Percentiles rank a stretch among this genome's conserved stretches.
Evolutionary conservation across 2,329 filamentous ascomycete species (phyloP).

Genomic region (Dactylellina sp.): DNA sequence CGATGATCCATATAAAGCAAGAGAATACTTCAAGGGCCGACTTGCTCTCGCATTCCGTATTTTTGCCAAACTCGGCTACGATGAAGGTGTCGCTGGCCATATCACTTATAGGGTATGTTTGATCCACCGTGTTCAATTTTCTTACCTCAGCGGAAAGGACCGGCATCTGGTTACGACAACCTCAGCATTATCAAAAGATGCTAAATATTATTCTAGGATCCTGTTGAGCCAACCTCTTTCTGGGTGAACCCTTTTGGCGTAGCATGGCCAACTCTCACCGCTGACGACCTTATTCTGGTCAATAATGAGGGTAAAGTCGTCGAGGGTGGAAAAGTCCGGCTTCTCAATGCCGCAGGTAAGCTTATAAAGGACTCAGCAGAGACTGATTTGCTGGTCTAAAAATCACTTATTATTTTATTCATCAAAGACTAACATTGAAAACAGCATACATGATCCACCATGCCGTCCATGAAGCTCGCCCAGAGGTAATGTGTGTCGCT

Average conservation of each 20-base stretch:
- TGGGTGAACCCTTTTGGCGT: slow-evolving; percentile 77
- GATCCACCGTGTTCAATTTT: slow-evolving; percentile 2
- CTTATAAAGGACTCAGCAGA: no score
- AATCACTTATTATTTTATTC: slow-evolving; percentile 61
- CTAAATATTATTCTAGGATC: slow-evolving; percentile 64
- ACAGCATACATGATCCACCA: slow-evolving; percentile 72
- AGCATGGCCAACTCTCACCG: slow-evolving; percentile 73
- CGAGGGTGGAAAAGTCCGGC: slow-evolving; percentile 69
- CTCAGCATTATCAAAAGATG: slow-evolving; percentile 48
- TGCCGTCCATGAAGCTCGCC: slow-evolving; percentile 71
- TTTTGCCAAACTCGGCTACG: slow-evolving; percentile 70
- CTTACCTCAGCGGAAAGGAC: no score
- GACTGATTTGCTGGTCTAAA: no score
- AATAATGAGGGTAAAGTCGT: slow-evolving; percentile 73
- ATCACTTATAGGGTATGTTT: slow-evolving; percentile 50
- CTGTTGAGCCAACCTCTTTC: slow-evolving; percentile 71
- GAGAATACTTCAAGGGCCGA: slow-evolving; percentile 69
- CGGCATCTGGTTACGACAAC: no score
- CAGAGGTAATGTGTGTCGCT: slow-evolving; percentile 71
- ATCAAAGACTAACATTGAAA: slow-evolving; percentile 61
- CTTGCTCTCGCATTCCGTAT: slow-evolving; percentile 71
- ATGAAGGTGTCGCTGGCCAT: slow-evolving; percentile 70
- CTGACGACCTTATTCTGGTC: slow-evolving; percentile 76
- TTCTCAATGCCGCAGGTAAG: slow-evolving; percentile 65
- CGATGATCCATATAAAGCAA: slow-evolving; percentile 49